These are phyloP conservation scores for Lepidium africanum DNA, from an alignment of 345 rosid genomes.

Conservation along the genomic window DNA sequence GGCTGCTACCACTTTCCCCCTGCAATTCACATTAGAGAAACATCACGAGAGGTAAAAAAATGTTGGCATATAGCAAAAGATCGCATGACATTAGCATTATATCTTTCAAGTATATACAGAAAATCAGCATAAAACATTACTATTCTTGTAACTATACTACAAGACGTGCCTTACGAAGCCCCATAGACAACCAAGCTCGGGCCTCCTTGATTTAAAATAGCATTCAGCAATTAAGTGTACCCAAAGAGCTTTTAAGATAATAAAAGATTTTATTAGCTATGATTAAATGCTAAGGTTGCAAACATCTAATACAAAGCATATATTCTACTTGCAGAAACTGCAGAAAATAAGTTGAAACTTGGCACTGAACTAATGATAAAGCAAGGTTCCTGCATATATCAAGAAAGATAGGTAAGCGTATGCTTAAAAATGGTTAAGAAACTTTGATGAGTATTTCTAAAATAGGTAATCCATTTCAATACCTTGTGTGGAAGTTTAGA, in stretches of 20 bases:
- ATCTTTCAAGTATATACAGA: too few relatives aligned
- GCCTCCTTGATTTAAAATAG: neutral
- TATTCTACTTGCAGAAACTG: constrained; percentile 87
- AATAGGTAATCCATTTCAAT: constrained; percentile 12
- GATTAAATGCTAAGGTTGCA: constrained; percentile 9
- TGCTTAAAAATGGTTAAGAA: neutral
- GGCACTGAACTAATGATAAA: constrained; percentile 91
- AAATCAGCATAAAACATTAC: neutral
- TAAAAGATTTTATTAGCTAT: neutral
- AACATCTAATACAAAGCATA: constrained; percentile 27
- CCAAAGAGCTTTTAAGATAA: neutral
- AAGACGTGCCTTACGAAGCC: constrained; percentile 62
- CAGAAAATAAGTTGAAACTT: constrained; percentile 84
- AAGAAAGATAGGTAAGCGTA: neutral
- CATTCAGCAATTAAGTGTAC: neutral
- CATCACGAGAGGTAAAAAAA: neutral
- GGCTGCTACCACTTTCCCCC: constrained; percentile 55
- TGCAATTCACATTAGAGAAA: constrained; percentile 26
- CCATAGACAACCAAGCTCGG: constrained; percentile 48
- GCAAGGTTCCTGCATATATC: constrained; percentile 74
- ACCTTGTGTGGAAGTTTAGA: constrained; percentile 99
- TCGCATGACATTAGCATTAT: too few relatives aligned
- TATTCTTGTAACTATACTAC: neutral
- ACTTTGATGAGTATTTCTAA: constrained; percentile 13
- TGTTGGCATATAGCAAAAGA: too few relatives aligned